Conservation (phyloP, 2,329 filamentous ascomycete species). For the Colletotrichum lini region DNA sequence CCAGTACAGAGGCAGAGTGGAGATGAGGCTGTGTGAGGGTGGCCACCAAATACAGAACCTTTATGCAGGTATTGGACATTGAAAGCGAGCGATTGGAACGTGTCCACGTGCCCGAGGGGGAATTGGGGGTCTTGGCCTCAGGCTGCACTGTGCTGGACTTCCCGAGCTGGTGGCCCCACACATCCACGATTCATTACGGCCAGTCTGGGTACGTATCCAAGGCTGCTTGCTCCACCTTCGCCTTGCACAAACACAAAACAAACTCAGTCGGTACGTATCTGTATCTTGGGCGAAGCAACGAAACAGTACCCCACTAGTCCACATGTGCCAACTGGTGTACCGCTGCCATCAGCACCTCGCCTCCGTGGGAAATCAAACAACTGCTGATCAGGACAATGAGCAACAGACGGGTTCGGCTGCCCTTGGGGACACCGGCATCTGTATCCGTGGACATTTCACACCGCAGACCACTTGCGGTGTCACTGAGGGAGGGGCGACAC, state of each 20-base stretch:
- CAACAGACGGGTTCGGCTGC: not conserved
- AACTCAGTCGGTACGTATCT: slow-evolving; percentile 11
- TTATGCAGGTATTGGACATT: not conserved
- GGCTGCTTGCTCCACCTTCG: slow-evolving; percentile 1
- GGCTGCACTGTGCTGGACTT: slow-evolving; percentile 2
- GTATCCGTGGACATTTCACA: no score
- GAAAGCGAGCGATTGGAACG: not conserved
- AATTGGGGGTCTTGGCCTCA: not conserved
- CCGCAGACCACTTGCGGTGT: not conserved
- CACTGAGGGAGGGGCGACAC: not conserved
- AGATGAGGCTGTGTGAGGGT: not conserved
- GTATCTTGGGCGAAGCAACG: not conserved
- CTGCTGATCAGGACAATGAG: not conserved
- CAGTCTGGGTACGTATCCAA: no score
- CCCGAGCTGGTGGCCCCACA: slow-evolving; percentile 15
- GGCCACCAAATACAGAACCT: not conserved
- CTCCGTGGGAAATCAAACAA: not conserved
- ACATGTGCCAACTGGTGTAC: not conserved
- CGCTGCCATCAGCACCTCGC: not conserved
- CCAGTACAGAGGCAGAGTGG: not conserved
- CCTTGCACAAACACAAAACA: slow-evolving; percentile 22
- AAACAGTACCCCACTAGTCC: not conserved
- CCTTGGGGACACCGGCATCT: no score
- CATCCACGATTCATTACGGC: not conserved
- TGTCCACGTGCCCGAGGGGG: not conserved